Evolutionary conservation across 495 filamentous ascomycete species (phyloP).

Genomic region (Penicillium daleae): DNA sequence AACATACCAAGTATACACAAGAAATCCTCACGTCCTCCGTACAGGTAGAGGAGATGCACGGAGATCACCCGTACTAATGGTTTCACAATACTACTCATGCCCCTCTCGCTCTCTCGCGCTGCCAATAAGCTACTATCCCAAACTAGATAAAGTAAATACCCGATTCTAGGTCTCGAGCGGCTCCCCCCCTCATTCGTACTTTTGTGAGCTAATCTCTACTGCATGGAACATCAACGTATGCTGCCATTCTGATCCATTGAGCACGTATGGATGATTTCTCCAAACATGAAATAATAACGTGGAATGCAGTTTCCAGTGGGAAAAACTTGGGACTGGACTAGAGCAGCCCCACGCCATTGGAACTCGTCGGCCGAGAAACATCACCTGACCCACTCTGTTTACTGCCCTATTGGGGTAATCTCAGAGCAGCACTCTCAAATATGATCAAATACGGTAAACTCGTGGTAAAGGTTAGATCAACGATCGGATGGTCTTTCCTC

Average conservation of each 20-base stretch:
- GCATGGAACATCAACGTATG: neutral
- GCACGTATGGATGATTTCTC: neutral
- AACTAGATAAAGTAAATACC: neutral
- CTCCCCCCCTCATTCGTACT: neutral
- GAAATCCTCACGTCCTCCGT: too few species aligned
- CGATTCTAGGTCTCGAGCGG: neutral
- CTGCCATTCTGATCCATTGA: neutral
- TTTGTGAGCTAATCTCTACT: neutral
- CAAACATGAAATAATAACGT: too few species aligned
- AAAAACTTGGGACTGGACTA: neutral
- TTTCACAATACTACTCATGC: neutral
- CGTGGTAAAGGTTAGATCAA: neutral
- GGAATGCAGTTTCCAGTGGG: too few species aligned
- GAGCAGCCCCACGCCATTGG: neutral
- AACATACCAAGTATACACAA: too few species aligned
- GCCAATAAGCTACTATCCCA: neutral
- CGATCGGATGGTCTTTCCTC: neutral
- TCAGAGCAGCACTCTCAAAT: neutral
- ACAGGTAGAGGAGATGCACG: neutral
- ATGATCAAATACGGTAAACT: too few species aligned
- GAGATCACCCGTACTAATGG: neutral
- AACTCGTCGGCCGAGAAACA: neutral
- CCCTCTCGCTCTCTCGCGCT: neutral
- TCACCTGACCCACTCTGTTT: neutral
- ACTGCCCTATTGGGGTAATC: constrained; percentile 1